A percentile compares a stretch with the other conserved stretches of the same genome.
These are phyloP conservation scores for Gonium pectorale DNA, from an alignment of 139 green algal genomes.

Conservation along the genomic window DNA sequence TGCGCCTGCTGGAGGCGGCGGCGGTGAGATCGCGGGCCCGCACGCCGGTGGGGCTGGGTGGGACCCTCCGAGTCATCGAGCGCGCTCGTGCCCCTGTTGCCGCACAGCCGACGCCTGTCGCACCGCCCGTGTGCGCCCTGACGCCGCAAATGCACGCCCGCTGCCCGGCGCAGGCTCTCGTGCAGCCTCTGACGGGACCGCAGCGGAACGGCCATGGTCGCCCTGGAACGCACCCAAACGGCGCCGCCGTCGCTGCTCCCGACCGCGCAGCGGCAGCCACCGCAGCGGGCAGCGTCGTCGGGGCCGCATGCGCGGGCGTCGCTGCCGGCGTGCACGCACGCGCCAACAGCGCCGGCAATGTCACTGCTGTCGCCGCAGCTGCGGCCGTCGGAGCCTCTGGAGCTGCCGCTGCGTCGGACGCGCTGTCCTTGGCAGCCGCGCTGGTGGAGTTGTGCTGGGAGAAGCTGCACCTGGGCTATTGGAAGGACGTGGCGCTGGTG, in stretches of 20 bases:
- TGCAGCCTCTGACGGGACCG: neutral
- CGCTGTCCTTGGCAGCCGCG: neutral
- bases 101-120: neutral
- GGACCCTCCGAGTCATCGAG: neutral
- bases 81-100: neutral
- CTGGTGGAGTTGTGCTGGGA: conserved; percentile 73
- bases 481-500: conserved; percentile 75
- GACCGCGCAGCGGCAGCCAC: neutral
- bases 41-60: too few species aligned
- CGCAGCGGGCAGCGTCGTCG: neutral
- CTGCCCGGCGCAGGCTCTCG: neutral
- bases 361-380: too few species aligned
- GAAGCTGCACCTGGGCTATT: conserved; percentile 89
- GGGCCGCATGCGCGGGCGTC: neutral
- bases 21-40: neutral
- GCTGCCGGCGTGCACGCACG: neutral
- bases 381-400: neutral
- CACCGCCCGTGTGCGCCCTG: neutral
- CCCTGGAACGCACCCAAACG: too few species aligned
- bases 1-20: neutral
- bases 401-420: neutral
- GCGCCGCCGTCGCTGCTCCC: neutral
- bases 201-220: too few species aligned
- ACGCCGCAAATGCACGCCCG: too few species aligned
- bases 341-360: too few species aligned